Evolutionary conservation across 1,284 basidiomycete genomes (phyloP).

Genomic region (Lentinula novae-zelandiae): DNA sequence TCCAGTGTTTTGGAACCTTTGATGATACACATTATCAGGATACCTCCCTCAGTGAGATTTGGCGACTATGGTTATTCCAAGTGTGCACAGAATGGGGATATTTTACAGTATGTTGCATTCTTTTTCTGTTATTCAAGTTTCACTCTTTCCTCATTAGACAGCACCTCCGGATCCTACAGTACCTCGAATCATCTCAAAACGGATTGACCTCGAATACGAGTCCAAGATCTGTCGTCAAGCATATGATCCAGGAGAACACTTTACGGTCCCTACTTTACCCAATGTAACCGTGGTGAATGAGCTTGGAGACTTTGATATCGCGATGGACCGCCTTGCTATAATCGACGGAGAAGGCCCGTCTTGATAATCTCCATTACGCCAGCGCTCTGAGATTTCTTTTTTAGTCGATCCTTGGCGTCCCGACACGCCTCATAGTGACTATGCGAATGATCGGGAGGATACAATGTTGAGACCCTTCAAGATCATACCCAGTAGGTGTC

Average conservation of each 20-base stretch:
- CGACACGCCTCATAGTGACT: slow-evolving; percentile 80
- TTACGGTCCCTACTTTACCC: slow-evolving; percentile 67
- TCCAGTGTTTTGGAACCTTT: slow-evolving; percentile 82
- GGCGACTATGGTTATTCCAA: slow-evolving; percentile 91
- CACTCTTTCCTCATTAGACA: slow-evolving; percentile 39
- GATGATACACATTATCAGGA: slow-evolving; percentile 66
- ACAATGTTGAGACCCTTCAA: slow-evolving; percentile 80
- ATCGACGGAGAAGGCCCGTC: slow-evolving; percentile 75
- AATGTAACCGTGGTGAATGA: slow-evolving; percentile 79
- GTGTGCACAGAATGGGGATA: slow-evolving; percentile 95
- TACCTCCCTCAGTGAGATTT: slow-evolving; percentile 62
- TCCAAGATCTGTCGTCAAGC: slow-evolving; percentile 84
- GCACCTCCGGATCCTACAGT: slow-evolving; percentile 59
- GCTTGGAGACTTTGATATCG: slow-evolving; percentile 75
- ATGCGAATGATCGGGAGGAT: slow-evolving; percentile 68
- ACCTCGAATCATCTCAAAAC: slow-evolving; percentile 73
- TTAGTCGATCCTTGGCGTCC: slow-evolving; percentile 89
- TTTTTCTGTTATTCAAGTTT: neutral
- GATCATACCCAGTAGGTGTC: slow-evolving; percentile 72
- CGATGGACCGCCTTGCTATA: slow-evolving; percentile 77
- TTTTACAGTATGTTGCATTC: slow-evolving; percentile 51
- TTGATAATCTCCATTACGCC: slow-evolving; percentile 18
- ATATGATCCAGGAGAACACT: slow-evolving; percentile 76
- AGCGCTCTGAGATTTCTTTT: neutral
- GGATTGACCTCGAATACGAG: slow-evolving; percentile 74